Evolutionary conservation across 768 basidiomycete genomes (phyloP).

Genomic region (Coprinopsis marcescibilis): DNA sequence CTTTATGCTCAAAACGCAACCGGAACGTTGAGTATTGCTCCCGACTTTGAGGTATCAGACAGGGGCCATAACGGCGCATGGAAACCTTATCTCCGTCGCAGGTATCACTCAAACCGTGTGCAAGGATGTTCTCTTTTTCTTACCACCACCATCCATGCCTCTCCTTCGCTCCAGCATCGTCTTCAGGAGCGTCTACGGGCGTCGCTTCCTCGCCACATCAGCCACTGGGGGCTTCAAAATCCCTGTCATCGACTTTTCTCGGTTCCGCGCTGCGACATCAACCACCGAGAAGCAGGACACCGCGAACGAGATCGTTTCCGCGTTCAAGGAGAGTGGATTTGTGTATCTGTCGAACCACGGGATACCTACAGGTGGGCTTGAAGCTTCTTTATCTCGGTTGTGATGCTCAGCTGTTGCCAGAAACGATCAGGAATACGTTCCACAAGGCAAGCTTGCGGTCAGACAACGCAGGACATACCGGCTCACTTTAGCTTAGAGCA

Average conservation of each 20-base stretch:
- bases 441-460: conserved; percentile 41
- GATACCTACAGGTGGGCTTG: conserved; percentile 40
- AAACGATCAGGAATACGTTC: conserved; percentile 55
- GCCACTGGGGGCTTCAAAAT: conserved; percentile 44
- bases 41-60: no score
- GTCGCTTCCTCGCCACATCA: conserved; percentile 24
- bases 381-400: background rate
- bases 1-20: no score
- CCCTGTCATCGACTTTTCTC: conserved; percentile 75
- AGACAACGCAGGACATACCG: background rate
- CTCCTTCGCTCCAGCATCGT: no score
- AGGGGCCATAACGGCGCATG: no score
- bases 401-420: conserved; percentile 16
- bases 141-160: no score
- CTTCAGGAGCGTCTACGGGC: no score
- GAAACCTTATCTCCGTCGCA: no score
- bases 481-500: conserved; percentile 47
- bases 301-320: conserved; percentile 65
- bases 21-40: no score
- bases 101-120: no score
- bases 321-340: conserved; percentile 78
- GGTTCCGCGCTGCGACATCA: conserved; percentile 49
- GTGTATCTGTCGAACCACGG: conserved; percentile 75
- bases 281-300: conserved; percentile 51
- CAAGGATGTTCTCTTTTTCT: no score